These are phyloP conservation scores for Fusarium nanum DNA, from an alignment of 2,329 filamentous ascomycete species.

Conservation along the genomic window DNA sequence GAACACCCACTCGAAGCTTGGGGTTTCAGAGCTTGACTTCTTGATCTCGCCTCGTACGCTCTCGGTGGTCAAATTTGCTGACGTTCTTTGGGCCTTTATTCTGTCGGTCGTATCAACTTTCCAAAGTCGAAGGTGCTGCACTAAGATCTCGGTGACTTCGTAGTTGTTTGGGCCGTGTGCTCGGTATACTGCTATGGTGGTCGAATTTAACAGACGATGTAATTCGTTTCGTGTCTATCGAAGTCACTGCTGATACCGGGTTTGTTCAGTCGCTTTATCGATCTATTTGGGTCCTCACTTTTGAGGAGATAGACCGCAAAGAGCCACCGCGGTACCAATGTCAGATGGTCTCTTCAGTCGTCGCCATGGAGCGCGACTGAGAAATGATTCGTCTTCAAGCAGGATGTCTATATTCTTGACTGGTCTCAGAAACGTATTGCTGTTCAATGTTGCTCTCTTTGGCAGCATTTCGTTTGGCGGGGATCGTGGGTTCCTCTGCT, in stretches of 20 bases:
- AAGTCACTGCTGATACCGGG: constrained; percentile 40
- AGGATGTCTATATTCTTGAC: constrained; percentile 43
- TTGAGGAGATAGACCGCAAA: not conserved
- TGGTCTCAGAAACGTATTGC: constrained; percentile 39
- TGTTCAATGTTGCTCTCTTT: constrained; percentile 49
- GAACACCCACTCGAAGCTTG: constrained; percentile 52
- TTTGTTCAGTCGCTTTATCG: constrained; percentile 39
- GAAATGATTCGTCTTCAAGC: constrained; percentile 46
- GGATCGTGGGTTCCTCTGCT: not conserved
- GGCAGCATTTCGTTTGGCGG: not conserved
- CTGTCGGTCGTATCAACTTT: constrained; percentile 57
- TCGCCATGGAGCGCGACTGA: constrained; percentile 25
- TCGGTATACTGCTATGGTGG: constrained; percentile 55
- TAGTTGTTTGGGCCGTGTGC: constrained; percentile 54
- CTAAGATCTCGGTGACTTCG: constrained; percentile 56
- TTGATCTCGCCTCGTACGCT: not conserved
- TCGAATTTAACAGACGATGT: constrained; percentile 54
- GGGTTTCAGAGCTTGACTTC: not conserved
- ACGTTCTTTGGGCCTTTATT: constrained; percentile 56
- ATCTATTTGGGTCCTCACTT: constrained; percentile 39
- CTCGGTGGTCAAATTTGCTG: constrained; percentile 53
- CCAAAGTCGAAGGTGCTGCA: constrained; percentile 56
- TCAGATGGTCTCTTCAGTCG: constrained; percentile 6
- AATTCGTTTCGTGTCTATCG: constrained; percentile 50
- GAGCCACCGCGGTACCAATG: not conserved